Evolutionary conservation across 2,329 filamentous ascomycete genomes (phyloP).

Genomic region (Colletotrichum orchidophilum): DNA sequence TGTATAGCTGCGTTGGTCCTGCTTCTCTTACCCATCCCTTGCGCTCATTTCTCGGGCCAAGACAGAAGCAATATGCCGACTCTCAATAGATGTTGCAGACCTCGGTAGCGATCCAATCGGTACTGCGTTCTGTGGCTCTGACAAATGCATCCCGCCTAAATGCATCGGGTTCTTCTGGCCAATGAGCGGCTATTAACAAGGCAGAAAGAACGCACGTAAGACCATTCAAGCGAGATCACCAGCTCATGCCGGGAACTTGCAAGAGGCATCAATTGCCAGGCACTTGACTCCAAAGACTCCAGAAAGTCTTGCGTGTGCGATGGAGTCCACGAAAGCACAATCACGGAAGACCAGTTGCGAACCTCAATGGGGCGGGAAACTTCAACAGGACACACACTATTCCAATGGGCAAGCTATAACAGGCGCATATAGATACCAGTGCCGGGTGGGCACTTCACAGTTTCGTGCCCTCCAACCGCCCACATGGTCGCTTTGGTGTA

Average conservation of each 20-base stretch:
- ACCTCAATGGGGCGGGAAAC: too few species aligned
- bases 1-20: conserved; percentile 33
- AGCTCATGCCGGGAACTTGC: neutral
- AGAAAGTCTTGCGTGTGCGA: too few species aligned
- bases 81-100: neutral
- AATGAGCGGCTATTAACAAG: neutral
- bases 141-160: neutral
- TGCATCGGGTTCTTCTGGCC: neutral
- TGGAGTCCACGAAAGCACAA: too few species aligned
- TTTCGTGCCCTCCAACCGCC: neutral
- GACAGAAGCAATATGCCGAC: neutral
- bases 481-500: neutral
- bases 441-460: too few species aligned
- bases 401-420: too few species aligned
- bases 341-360: too few species aligned
- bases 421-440: too few species aligned
- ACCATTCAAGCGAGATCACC: neutral
- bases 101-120: neutral
- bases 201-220: neutral
- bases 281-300: neutral
- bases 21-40: neutral
- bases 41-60: neutral
- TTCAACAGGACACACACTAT: too few species aligned
- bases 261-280: neutral
- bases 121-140: neutral